Base-by-base conservation (phyloP, 345 rosid species). In the Populus nigra region DNA sequence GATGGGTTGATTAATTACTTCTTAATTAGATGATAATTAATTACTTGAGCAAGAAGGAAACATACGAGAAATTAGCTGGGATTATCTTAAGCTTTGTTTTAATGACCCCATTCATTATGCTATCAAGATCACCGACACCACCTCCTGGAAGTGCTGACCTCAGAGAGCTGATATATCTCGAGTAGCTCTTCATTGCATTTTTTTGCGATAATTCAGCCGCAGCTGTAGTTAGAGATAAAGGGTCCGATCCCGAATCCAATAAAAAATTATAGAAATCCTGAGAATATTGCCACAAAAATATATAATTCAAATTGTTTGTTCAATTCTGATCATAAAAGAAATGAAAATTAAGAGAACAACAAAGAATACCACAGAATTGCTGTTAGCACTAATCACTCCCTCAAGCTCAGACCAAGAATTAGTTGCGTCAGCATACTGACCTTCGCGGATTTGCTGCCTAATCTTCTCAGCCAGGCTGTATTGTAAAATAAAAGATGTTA, bases 221-320 rank as follows among this genome's bases (percentile, higher is more conserved):
- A 17, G 90, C 13, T 41, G 45, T 41, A 10, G 3, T 78, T 47
- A 69, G 71, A 9, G 96, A 80, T 33, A 84, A 74, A 0, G 91
- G 87, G 39, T 83, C 89, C 90, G 75, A 81, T 3, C 71, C 92
- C 10, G 85, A 36, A 85, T 90, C 98, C 84, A 84, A 75, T 5
- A 95, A 81, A 72, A 93, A 93, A 71, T 95, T 95, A 76, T 95
- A 92, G 72, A 95, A 91, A 68, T 95, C 97, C 97, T 93, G 87
- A 78, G 45, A 31, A 50, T 43, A 4, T 13, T 53, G 65, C n/a
- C 57, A 68, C 13, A 31, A 15, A 67, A 29, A 25, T 5, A 1
- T 1, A 20, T 1, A 6, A 1, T n/a, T 59, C 29, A n/a, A 59
- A 7, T 5, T 38, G 17, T 71, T 45, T 13, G 45, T 15, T 71